These are phyloP conservation scores for Neonectria coccinea DNA, from an alignment of 2,329 filamentous ascomycete genomes.

Conservation along the genomic window DNA sequence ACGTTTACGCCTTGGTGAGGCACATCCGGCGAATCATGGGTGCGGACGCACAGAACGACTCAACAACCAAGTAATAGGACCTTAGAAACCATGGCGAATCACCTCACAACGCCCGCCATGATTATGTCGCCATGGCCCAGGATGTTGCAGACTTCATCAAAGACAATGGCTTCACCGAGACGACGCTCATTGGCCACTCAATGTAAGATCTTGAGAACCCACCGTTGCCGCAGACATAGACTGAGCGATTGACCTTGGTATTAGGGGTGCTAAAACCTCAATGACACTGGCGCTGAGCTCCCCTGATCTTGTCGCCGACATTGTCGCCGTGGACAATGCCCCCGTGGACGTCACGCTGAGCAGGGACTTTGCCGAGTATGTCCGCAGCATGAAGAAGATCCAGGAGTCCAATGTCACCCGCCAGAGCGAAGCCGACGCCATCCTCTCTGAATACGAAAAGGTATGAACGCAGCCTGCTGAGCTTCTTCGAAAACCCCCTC, in stretches of 20 bases:
- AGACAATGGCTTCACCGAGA: slow-evolving; percentile 74
- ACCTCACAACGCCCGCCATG: slow-evolving; percentile 79
- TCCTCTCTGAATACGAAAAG: slow-evolving; percentile 79
- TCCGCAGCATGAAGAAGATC: slow-evolving; percentile 86
- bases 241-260: neutral
- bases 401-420: slow-evolving; percentile 75
- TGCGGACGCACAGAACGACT: slow-evolving; percentile 25
- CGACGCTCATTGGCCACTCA: slow-evolving; percentile 90
- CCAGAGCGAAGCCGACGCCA: slow-evolving; percentile 82
- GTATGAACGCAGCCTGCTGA: slow-evolving; percentile 52
- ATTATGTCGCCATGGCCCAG: slow-evolving; percentile 84
- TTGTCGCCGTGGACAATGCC: slow-evolving; percentile 92
- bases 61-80: slow-evolving; percentile 66
- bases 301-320: slow-evolving; percentile 73
- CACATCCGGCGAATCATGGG: slow-evolving; percentile 18
- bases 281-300: slow-evolving; percentile 85
- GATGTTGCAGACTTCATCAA: slow-evolving; percentile 85
- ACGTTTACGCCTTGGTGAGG: slow-evolving; percentile 83
- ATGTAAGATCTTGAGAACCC: slow-evolving; percentile 70
- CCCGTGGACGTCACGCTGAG: slow-evolving; percentile 83
- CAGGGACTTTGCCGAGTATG: slow-evolving; percentile 81
- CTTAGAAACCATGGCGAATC: slow-evolving; percentile 94
- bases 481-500: neutral
- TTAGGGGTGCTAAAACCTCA: slow-evolving; percentile 88
- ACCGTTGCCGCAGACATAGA: neutral